Evolutionary conservation across 345 rosid species (phyloP).

Genomic region (Populus tremula): DNA sequence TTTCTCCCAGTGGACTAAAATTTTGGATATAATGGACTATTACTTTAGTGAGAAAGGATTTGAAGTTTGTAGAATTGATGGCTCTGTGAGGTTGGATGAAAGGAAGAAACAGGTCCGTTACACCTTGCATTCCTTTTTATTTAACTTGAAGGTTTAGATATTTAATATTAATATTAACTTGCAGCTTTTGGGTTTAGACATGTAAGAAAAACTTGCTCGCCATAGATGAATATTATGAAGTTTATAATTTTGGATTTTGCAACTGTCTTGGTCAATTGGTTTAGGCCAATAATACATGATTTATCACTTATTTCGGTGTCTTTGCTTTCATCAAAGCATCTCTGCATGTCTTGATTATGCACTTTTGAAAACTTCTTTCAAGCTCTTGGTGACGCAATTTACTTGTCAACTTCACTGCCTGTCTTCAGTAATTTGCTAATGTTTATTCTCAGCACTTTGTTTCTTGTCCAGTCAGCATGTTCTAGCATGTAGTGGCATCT

Average conservation of each 20-base stretch:
- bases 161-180: too few species aligned
- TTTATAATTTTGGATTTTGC: not conserved
- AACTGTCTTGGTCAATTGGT: not conserved
- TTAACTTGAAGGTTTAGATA: too few species aligned
- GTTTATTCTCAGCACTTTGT: not conserved
- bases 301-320: not conserved
- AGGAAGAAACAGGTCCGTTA: conserved; percentile 76
- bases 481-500: too few species aligned
- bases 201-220: not conserved
- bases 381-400: not conserved
- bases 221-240: not conserved
- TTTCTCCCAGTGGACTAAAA: conserved; percentile 87
- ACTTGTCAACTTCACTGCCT: not conserved
- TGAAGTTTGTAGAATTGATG: conserved; percentile 91
- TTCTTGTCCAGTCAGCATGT: not conserved
- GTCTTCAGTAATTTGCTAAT: not conserved
- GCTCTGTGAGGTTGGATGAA: conserved; percentile 65
- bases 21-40: conserved; percentile 89
- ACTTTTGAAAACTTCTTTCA: not conserved
- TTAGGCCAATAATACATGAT: not conserved
- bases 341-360: not conserved
- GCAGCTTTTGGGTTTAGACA: not conserved
- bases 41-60: conserved; percentile 88
- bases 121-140: not conserved
- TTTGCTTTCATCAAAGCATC: not conserved